Conservation (phyloP, 2,329 filamentous ascomycete genomes). For the Fusarium tanahbumbuense region DNA sequence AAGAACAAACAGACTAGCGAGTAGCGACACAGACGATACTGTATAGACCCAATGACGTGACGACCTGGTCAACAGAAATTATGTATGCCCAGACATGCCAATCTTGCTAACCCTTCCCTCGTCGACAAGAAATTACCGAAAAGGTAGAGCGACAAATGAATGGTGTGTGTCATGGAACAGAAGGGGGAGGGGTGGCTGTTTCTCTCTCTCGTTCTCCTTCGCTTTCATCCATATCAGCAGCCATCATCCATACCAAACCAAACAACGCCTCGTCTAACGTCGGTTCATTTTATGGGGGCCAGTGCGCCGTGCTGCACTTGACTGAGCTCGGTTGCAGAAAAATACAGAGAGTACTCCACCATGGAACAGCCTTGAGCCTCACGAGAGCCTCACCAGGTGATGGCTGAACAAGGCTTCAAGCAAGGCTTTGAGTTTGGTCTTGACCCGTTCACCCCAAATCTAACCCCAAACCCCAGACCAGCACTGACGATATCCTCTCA, state of each 20-base stretch:
- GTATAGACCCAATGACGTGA: slow-evolving; percentile 30
- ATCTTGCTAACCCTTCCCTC: slow-evolving; percentile 9
- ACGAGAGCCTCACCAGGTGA: slow-evolving; percentile 25
- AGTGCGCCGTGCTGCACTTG: slow-evolving; percentile 2
- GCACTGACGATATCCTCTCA: slow-evolving; percentile 27
- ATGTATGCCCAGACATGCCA: slow-evolving; percentile 40
- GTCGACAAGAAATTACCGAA: slow-evolving; percentile 24
- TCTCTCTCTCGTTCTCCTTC: no score
- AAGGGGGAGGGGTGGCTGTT: slow-evolving; percentile 15
- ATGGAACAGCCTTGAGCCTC: slow-evolving; percentile 29
- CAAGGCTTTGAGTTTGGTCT: not conserved
- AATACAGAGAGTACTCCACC: no score
- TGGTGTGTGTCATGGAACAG: slow-evolving; percentile 25
- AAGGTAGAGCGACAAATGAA: not conserved
- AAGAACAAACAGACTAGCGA: no score
- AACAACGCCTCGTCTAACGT: slow-evolving; percentile 30
- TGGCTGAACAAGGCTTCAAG: no score
- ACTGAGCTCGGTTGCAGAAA: slow-evolving; percentile 20
- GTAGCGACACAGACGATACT: slow-evolving; percentile 11
- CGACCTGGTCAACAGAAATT: slow-evolving; percentile 4
- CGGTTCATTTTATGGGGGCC: slow-evolving; percentile 35
- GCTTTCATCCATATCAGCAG: no score
- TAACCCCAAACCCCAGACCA: slow-evolving; percentile 14
- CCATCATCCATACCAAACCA: no score
- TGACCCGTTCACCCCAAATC: not conserved